Evolutionary conservation across 1,284 basidiomycete species (phyloP).

Genomic region (Fomitopsis betulina): DNA sequence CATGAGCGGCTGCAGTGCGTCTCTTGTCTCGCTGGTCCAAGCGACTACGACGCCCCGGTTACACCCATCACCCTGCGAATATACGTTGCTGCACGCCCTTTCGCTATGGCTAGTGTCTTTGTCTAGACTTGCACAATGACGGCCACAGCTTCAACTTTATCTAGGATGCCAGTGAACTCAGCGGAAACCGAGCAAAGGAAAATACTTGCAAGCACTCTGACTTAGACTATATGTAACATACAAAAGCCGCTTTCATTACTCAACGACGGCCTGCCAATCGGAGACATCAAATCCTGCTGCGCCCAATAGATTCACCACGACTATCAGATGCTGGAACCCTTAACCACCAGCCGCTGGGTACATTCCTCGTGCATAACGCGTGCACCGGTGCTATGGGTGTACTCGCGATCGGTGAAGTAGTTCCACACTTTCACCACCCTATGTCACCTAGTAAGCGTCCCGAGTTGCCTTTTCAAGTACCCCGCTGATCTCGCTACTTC

Average conservation of each 20-base stretch:
- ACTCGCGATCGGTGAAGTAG: background rate
- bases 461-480: background rate
- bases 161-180: too few species aligned
- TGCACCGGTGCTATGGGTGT: background rate
- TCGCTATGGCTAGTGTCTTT: too few species aligned
- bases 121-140: too few species aligned
- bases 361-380: background rate
- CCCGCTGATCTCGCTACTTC: background rate
- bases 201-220: too few species aligned
- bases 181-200: background rate
- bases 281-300: background rate
- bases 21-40: background rate
- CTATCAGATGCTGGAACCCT: background rate
- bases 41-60: background rate
- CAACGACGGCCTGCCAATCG: background rate
- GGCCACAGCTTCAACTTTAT: background rate
- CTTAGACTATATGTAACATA: too few species aligned
- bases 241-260: background rate
- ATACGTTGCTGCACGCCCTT: too few species aligned
- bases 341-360: background rate
- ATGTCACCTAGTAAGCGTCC: background rate
- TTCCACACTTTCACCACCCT: background rate
- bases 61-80: background rate
- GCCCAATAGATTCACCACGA: too few species aligned
- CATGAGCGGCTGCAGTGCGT: background rate